Evolutionary conservation across 495 filamentous ascomycete genomes (phyloP), one percentile per base, ranked within the genome.

Genomic region (Apodospora peruviana): DNA sequence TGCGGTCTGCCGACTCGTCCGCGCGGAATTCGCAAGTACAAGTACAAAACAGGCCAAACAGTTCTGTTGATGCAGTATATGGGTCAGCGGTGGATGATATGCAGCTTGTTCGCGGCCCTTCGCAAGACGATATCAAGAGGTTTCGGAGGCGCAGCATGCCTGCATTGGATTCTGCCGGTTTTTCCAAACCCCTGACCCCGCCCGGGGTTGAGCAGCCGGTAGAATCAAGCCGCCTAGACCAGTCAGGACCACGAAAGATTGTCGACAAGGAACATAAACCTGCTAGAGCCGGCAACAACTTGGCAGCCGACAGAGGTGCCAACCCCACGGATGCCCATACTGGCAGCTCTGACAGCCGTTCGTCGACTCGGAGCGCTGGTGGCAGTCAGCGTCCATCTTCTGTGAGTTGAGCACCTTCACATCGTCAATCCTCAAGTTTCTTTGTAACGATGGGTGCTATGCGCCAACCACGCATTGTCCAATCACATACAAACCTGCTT

Each of bases 141-240:
- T 87, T 90, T 69, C 75, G 90, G 52, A 80, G 90, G 58, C 79
- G 90, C 46, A 96, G 90, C 62, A 78, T 90, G 73, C 86, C 87
- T 47, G 86, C 80, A 40, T 77, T 95, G 57, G 88, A 93, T 68
- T 79, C 81, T 56, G 64, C 69, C 50, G 76, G 78, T 52, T 78
- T 73, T 61, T 59, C 67, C 48, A 61, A 52, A 47, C 59, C 65
- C 57, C 50, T 67, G 53, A 58, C 64, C 60, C 68, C 71, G 49
- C 70, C 60, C 53, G 60, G 60, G 20, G 62, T 64, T 40, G 59
- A 66, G 51, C 65, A 59, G 51, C 62, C 66, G 56, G 62, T 55
- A 50, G 67, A 72, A 59, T 57, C 64, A 44, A 56, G 48, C 57
- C 70, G 67, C 51, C 41, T 52, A 19, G 67, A 70, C 51, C 61